Evolutionary conservation across 306 rosid genomes (phyloP), one percentile per base, ranked within the genome.

Genomic region (Abrus pulchellus): DNA sequence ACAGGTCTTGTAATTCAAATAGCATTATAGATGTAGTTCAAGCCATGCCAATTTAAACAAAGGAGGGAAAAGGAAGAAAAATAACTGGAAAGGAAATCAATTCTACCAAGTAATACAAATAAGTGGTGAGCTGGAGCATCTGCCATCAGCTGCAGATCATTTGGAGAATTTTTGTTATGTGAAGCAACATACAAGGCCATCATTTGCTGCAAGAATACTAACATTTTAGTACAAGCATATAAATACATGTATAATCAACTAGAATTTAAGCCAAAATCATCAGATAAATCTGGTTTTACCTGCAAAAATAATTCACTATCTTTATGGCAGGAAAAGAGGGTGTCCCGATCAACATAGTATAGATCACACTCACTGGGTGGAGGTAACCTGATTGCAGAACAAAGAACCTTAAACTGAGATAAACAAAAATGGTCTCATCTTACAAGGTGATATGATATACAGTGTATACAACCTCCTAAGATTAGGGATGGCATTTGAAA

Each of bases 91-190:
- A 57, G 63, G 77, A 72, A 86, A 79, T 29, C 68, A 28, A 72
- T 9, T 54, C 81, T 93, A 95, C 99, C 99, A 83, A 95, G 98
- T 74, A 95, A 78, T 48, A 95, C 98, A 79, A 95, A 95, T 76
- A 95, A 86, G 90, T 93, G 98, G 84, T 95, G 98, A 4, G 98
- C 99, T 56, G 99, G 99, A 75, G 99, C 99, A 84, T 95, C 97
- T 3, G 98, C 99, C 92, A 95, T 91, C 77, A 95, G 83, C 84
- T 95, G 99, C 72, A 95, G 84, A 88, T 95, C 99, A 79, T 95
- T 95, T 33, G 99, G 99, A 80, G 99, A 93, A 88, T 93, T 95
- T 83, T 93, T 95, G 94, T 95, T 93, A 87, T 93, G 98, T 44
- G 99, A 93, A 47, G 99, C 91, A 87, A 95, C 99, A 77, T 91